Percentiles rank a stretch among this genome's conserved stretches.
Conservation (phyloP, 208 protist species). For the Acanthamoeba lenticulata region DNA sequence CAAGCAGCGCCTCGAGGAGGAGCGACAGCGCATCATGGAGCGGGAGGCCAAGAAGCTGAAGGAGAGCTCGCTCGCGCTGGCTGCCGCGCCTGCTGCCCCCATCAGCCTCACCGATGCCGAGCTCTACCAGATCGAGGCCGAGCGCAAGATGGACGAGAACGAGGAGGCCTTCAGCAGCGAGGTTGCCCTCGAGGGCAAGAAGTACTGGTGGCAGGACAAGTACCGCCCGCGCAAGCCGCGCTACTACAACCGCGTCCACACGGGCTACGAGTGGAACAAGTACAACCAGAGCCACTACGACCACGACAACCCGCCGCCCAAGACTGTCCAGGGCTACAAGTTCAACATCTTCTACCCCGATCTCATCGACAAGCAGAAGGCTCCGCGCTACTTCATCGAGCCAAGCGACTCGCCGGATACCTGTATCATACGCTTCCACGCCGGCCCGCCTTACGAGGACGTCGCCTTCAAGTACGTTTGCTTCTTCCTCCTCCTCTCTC, state of each 20-base stretch:
- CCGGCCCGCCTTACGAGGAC: conserved; percentile 97
- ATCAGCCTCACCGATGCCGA: conserved; percentile 18
- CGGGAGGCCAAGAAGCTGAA: conserved; percentile 7
- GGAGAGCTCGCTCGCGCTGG: neutral
- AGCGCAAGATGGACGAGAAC: conserved; percentile 83
- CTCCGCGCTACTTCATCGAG: conserved; percentile 93
- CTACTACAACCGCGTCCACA: conserved; percentile 98
- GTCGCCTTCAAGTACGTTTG: neutral
- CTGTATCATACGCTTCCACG: conserved; percentile 94
- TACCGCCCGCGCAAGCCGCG: conserved; percentile 96
- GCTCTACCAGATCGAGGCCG: conserved; percentile 67
- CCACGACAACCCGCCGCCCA: conserved; percentile 98
- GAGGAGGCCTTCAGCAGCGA: conserved; percentile 85
- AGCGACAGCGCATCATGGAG: conserved; percentile 8
- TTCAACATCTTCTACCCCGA: conserved; percentile 99
- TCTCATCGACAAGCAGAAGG: conserved; percentile 94
- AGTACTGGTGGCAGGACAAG: conserved; percentile 90
- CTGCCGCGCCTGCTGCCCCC: neutral
- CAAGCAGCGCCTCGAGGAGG: conserved; percentile 9
- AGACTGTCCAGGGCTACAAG: conserved; percentile 99
- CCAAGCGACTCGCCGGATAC: conserved; percentile 89
- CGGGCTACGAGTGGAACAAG: conserved; percentile 95
- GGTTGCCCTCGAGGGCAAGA: conserved; percentile 69
- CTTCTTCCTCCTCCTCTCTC: neutral
- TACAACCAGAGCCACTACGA: conserved; percentile 99